Conservation (phyloP, 495 filamentous ascomycete species). For the Xylaria scruposa region DNA sequence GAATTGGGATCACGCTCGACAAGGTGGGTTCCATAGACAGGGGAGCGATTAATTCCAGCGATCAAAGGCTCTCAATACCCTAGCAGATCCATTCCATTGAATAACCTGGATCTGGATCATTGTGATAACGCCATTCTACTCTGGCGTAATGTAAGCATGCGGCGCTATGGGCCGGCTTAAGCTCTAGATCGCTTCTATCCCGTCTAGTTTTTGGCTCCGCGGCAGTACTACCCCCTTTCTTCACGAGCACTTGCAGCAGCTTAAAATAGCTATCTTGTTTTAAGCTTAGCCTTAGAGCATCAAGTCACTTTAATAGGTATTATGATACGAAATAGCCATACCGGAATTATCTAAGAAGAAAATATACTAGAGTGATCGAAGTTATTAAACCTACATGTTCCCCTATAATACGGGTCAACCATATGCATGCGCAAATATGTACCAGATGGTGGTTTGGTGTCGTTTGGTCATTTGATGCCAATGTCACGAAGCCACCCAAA, state of each 20-base stretch:
- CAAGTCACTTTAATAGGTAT: not conserved
- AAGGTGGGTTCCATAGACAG: not conserved
- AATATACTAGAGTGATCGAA: not conserved
- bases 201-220: not conserved
- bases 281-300: not conserved
- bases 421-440: not conserved
- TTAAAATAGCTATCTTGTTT: not conserved
- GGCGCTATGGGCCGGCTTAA: not conserved
- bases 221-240: not conserved
- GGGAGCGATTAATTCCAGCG: not conserved
- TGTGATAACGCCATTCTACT: not conserved
- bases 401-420: not conserved
- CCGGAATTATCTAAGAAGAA: not conserved
- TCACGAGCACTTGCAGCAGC: not conserved
- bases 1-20: not conserved
- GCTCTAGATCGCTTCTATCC: not conserved
- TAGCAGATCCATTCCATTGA: not conserved
- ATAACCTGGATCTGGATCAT: slow-evolving; percentile 2
- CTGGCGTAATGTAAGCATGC: not conserved
- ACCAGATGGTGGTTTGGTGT: not conserved
- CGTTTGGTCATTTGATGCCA: not conserved
- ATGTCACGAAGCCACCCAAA: no score
- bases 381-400: not conserved
- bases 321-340: not conserved
- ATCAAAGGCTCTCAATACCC: not conserved